Evolutionary conservation across 176 grass and related monocot species (phyloP), one percentile per base, ranked within the genome.

Genomic region (Oryza brachyantha): DNA sequence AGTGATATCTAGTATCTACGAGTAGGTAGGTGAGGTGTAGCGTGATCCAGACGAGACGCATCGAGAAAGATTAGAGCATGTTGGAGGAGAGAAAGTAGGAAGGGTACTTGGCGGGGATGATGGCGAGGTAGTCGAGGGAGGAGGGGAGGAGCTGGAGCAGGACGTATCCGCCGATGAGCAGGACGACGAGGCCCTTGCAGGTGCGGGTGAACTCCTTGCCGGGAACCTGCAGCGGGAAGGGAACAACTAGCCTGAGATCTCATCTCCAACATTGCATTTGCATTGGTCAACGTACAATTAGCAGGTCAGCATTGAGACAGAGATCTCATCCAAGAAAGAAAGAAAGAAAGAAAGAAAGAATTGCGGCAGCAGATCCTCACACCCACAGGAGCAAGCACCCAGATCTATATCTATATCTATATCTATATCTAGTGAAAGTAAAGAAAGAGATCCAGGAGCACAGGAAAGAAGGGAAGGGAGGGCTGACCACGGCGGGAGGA

Each of bases 151-250:
- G 81, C 71, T 97, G 89, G 48, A 97, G 89, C 45, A 97, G 81
- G 13, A 89, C 91, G 73, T 92, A 94, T 81, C 94, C 94, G 14
- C 87, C 87, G 63, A 97, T 59, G 35, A 97, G 84, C 17, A 94
- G 76, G 46, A 94, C 89, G 61, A 85, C 87, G 35, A 93, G 91
- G 71, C 94, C 94, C 75, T 97, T 97, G 91, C 91, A 97, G 74
- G 91, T 93, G 72, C 74, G 80, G 66, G 94, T 97, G 82, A 94
- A 97, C 82, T 85, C 91, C 89, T 94, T 94, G 59, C 91, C 91
- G 10, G 88, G 85, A 67, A 74, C 74, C 78, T 90, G 71, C 62
- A 10, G 0, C 50, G 17, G n/a, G n/a, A n/a, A n/a, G n/a, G n/a
- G n/a, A n/a, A n/a, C n/a, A n/a, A n/a, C n/a, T n/a, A n/a, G n/a